A percentile compares a stretch with the other conserved stretches of the same genome.
Evolutionary conservation across 148 eudicot species (phyloP).

Genomic region (Fallopia convolvulus): DNA sequence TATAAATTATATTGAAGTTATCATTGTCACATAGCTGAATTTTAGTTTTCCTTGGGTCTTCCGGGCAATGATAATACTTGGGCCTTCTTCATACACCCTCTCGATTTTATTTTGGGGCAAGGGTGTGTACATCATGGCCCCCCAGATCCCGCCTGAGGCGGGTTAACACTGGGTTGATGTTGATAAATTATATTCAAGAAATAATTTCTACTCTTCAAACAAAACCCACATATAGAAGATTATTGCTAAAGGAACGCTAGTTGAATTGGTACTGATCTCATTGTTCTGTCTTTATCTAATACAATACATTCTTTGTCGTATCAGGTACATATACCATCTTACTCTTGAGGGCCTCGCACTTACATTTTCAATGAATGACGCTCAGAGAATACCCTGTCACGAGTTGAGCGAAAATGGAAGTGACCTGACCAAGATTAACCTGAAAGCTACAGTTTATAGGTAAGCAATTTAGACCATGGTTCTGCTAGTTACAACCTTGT

Average conservation of each 20-base stretch:
- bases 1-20: too few species aligned
- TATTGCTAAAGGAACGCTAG: background rate
- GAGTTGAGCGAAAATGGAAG: conserved; percentile 30
- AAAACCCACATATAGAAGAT: background rate
- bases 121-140: too few species aligned
- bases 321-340: conserved; percentile 66
- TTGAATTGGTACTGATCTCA: background rate
- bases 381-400: conserved; percentile 16
- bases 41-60: too few species aligned
- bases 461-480: conserved; percentile 13
- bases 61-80: too few species aligned
- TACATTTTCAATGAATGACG: conserved; percentile 41
- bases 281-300: background rate
- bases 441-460: conserved; percentile 64
- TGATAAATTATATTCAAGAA: background rate
- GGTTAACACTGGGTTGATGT: too few species aligned
- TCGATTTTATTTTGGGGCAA: too few species aligned
- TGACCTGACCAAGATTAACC: conserved; percentile 62
- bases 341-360: conserved; percentile 75
- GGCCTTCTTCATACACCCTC: too few species aligned
- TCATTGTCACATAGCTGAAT: too few species aligned
- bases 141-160: too few species aligned
- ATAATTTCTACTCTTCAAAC: background rate
- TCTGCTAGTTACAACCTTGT: background rate
- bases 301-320: conserved; percentile 4